Evolutionary conservation across 768 basidiomycete species (phyloP), one percentile per base, ranked within the genome.

Genomic region (Boletus rubroflammeus): DNA sequence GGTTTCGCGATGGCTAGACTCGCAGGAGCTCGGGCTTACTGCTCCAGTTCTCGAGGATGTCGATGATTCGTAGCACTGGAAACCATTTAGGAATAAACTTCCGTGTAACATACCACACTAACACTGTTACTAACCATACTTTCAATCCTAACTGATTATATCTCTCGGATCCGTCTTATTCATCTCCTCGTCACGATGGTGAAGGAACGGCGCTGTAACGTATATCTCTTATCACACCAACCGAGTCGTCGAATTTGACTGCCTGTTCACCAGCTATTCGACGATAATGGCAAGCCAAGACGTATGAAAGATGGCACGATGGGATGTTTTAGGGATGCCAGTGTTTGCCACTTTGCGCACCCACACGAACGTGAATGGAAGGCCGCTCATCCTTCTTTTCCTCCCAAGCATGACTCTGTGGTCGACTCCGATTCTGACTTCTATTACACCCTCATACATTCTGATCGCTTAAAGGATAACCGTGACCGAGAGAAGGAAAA

Each of bases 291-390:
- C 8, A 55, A 31, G 43, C 56, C 67, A 11, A 65, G 69, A 23
- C 59, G 54, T 15, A 25, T 57, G 38, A 67, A 6, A 44, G 51
- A 60, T 17, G 63, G 67, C 3, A 53, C 50, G 7, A 56, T 11
- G 45, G 69, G 69, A 2, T 71, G 69, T 40, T 13, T 0, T 10
- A 61, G 61, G 31, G 57, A 58, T 40, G 63, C 56, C 40, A 58
- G 47, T 38, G 54, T 21, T n/a, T 71, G 69, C 47, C 45, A n/a
- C 38, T 71, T 70, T 29, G 72, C 47, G 14, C 70, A 71, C 26
- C 74, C 74, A 6, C 59, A 60, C 50, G 67, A 73, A 28, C 66
- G 67, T 2, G 57, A 57, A 15, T 75, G 75, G 75, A 41, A 50
- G 47, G 35, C 46, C n/a, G 74, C 75, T 1, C 46, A 48, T 3